Evolutionary conservation across 75 land plant genomes (phyloP).

Genomic region (Isoetes taiwanensis): DNA sequence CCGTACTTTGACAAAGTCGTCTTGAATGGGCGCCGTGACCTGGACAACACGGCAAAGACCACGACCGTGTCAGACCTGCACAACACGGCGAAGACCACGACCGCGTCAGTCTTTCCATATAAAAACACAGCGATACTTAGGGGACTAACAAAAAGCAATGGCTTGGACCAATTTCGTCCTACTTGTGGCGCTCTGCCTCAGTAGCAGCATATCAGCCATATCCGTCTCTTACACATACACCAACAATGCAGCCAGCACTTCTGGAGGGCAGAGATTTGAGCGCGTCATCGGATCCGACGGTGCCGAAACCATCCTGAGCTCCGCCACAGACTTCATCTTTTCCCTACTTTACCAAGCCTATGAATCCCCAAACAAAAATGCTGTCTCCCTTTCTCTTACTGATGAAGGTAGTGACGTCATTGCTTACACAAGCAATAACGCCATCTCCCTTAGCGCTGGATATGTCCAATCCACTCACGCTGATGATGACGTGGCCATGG

Average conservation of each 20-base stretch:
- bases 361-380: constrained; percentile 16
- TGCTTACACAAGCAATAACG: constrained; percentile 23
- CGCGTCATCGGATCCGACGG: constrained; percentile 14
- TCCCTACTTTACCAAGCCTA: constrained; percentile 12
- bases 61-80: too few relatives aligned
- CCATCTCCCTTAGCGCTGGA: constrained; percentile 27
- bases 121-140: too few relatives aligned
- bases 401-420: constrained; percentile 25
- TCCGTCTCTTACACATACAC: constrained; percentile 15
- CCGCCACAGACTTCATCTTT: constrained; percentile 22
- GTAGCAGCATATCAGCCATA: too few relatives aligned
- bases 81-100: too few relatives aligned
- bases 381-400: constrained; percentile 12
- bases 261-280: constrained; percentile 19
- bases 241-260: constrained; percentile 13
- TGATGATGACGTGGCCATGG: too few relatives aligned
- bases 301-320: constrained; percentile 2
- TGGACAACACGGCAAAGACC: too few relatives aligned
- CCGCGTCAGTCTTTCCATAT: too few relatives aligned
- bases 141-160: too few relatives aligned
- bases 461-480: constrained; percentile 27
- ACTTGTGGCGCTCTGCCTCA: too few relatives aligned
- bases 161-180: too few relatives aligned
- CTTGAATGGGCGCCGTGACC: too few relatives aligned
- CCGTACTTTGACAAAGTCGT: too few relatives aligned